These are phyloP conservation scores for Hypericum perforatum DNA, from an alignment of 345 rosid species.

Conservation along the genomic window DNA sequence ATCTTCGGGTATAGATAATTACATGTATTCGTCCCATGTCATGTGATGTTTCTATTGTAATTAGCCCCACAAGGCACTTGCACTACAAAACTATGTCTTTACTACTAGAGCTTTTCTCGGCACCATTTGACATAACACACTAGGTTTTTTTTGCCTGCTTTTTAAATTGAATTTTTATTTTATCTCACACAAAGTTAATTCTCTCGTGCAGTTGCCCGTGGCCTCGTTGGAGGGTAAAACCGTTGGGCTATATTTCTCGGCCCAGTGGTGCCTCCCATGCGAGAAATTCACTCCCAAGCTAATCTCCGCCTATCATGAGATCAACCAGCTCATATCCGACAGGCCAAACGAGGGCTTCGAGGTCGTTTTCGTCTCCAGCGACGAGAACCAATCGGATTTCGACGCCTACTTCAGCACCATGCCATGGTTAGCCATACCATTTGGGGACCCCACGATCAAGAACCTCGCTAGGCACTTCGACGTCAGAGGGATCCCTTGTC, in stretches of 20 bases:
- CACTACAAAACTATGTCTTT: too few relatives aligned
- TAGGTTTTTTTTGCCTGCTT: too few relatives aligned
- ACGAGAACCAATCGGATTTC: constrained; percentile 28
- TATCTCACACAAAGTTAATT: too few relatives aligned
- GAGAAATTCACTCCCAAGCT: constrained; percentile 42
- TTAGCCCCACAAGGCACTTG: too few relatives aligned
- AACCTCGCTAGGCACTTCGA: constrained; percentile 35
- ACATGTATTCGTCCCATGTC: too few relatives aligned
- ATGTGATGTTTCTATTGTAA: too few relatives aligned
- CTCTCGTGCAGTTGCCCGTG: constrained; percentile 32
- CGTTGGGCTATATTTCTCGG: constrained; percentile 46
- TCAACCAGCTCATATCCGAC: constrained; percentile 21
- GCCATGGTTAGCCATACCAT: constrained; percentile 58
- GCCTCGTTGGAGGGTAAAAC: constrained; percentile 41
- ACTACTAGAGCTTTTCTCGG: too few relatives aligned
- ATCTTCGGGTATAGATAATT: too few relatives aligned
- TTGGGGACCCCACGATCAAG: constrained; percentile 31
- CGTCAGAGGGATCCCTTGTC: constrained; percentile 42
- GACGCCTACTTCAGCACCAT: constrained; percentile 28
- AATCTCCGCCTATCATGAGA: constrained; percentile 36
- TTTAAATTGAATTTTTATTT: too few relatives aligned
- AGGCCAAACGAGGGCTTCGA: constrained; percentile 31
- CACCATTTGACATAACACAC: too few relatives aligned
- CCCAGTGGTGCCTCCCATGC: constrained; percentile 51
- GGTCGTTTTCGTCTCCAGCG: constrained; percentile 39